Conservation (phyloP, 139 green algal species). For the Micractinium sp. region DNA sequence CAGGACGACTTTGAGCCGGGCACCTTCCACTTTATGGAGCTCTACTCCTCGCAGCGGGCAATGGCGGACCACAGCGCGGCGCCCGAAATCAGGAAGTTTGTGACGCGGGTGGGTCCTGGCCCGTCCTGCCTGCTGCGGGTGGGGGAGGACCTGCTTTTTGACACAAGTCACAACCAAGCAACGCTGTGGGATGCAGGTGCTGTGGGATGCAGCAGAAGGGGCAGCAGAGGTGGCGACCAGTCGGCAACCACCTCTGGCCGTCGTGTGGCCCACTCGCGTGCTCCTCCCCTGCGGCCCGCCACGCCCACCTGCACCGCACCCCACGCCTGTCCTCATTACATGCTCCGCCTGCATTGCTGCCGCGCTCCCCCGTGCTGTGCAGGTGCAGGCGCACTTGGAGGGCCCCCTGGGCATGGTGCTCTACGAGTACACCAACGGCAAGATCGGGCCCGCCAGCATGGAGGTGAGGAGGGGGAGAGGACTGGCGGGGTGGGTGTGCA, state of each 20-base stretch:
- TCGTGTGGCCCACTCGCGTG: too few relatives aligned
- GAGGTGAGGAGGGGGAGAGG: conserved; percentile 50
- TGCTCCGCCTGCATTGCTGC: neutral
- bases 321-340: too few relatives aligned
- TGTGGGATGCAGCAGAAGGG: too few relatives aligned
- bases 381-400: conserved; percentile 58
- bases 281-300: too few relatives aligned
- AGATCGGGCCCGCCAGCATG: conserved; percentile 58
- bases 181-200: too few relatives aligned
- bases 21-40: conserved; percentile 81
- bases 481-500: neutral
- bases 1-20: conserved; percentile 47
- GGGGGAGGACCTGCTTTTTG: too few relatives aligned
- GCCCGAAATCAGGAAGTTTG: conserved; percentile 54
- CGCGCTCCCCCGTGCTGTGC: neutral
- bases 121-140: too few relatives aligned
- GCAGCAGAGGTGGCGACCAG: too few relatives aligned
- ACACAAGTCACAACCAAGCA: too few relatives aligned
- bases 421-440: conserved; percentile 74
- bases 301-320: too few relatives aligned
- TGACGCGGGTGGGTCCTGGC: conserved; percentile 55
- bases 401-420: conserved; percentile 72
- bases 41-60: conserved; percentile 64
- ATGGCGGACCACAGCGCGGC: conserved; percentile 66
- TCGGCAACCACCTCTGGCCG: too few relatives aligned